A percentile compares a stretch with the other conserved stretches of the same genome.
These are phyloP conservation scores for Populus deltoides DNA, from an alignment of 345 rosid species.

Conservation along the genomic window DNA sequence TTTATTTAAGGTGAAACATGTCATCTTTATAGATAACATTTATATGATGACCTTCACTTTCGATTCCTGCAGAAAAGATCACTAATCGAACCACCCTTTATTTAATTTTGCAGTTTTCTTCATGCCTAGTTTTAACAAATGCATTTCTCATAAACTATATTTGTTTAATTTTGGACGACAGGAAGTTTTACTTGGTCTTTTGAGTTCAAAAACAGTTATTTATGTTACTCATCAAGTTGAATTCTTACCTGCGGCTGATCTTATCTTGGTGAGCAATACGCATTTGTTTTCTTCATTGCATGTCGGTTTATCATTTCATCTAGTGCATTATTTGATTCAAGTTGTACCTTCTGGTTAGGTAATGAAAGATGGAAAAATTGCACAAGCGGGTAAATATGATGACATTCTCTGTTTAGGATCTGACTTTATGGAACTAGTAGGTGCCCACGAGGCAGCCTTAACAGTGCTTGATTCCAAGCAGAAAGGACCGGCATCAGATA, in stretches of 20 bases:
- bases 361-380: constrained; percentile 73
- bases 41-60: background rate
- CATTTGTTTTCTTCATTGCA: background rate
- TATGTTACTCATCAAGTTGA: constrained; percentile 70
- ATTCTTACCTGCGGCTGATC: constrained; percentile 63
- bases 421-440: constrained; percentile 73
- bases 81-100: background rate
- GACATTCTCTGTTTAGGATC: constrained; percentile 64
- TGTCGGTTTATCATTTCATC: background rate
- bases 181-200: constrained; percentile 55
- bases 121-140: background rate
- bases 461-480: constrained; percentile 49
- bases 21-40: background rate
- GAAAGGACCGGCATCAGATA: constrained; percentile 31
- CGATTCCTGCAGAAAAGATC: background rate
- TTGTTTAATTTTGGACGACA: constrained; percentile 16
- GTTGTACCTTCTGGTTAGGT: constrained; percentile 40
- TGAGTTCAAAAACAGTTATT: constrained; percentile 50
- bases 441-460: constrained; percentile 65
- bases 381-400: constrained; percentile 67
- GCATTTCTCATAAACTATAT: background rate
- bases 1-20: constrained; percentile 20
- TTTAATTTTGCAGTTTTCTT: background rate
- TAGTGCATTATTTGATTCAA: background rate
- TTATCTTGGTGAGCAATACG: constrained; percentile 49